A percentile compares a stretch with the other conserved stretches of the same genome.
phyloP scores from a whole-genome alignment of 177 flowering plant species.

The Vitis hybrid region DNA sequence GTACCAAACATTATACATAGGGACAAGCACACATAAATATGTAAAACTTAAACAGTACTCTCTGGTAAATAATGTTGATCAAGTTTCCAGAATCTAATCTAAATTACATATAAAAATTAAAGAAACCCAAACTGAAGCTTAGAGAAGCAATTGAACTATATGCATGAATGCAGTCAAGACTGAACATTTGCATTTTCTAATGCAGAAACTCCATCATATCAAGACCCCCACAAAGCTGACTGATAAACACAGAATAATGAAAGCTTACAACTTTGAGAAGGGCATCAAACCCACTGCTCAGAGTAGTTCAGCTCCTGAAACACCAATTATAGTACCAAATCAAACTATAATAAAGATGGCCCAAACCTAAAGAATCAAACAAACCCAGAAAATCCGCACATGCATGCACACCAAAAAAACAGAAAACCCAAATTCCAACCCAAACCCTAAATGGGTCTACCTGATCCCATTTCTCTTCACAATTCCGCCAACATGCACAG shows the following conservation, averaged over 20 bases:
- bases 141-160: background rate
- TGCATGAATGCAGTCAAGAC: background rate
- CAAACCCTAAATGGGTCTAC: conserved; percentile 10
- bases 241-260: background rate
- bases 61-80: too few species aligned
- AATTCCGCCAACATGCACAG: conserved; percentile 1
- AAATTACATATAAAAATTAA: background rate
- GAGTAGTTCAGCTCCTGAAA: background rate
- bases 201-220: background rate
- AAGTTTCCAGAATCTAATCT: too few species aligned
- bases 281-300: background rate
- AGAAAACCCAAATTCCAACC: conserved; percentile 1
- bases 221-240: background rate
- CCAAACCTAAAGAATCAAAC: background rate
- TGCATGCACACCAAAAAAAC: background rate
- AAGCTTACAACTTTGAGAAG: background rate
- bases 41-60: too few species aligned
- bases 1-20: too few species aligned
- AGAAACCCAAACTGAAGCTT: background rate
- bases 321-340: background rate
- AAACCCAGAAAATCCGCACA: background rate
- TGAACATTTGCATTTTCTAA: background rate
- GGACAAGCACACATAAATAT: too few species aligned
- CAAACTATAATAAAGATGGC: background rate
- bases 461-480: conserved; percentile 11